A percentile compares a stretch with the other conserved stretches of the same genome.
Evolutionary conservation across 2,329 filamentous ascomycete species (phyloP).

Genomic region (Seiridium unicorne): DNA sequence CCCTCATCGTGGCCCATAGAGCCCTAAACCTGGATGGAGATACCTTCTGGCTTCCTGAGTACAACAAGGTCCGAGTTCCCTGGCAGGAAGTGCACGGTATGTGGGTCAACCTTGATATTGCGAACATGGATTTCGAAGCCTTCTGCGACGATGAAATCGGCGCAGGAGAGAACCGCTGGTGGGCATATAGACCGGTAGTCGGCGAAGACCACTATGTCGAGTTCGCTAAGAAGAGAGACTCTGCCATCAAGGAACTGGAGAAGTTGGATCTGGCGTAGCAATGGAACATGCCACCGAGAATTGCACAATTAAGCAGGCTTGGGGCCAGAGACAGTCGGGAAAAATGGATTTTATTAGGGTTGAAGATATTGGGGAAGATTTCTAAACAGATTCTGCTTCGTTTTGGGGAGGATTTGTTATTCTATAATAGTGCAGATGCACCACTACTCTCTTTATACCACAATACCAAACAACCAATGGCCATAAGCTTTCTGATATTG

Average conservation of each 20-base stretch:
- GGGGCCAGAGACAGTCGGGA: too few species aligned
- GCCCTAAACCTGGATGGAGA: not conserved
- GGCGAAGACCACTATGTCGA: not conserved
- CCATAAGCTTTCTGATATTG: too few species aligned
- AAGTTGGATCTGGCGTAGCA: not conserved
- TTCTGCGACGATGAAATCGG: not conserved
- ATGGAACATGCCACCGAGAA: too few species aligned
- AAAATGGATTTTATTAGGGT: too few species aligned
- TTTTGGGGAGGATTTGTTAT: too few species aligned
- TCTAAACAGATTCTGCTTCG: too few species aligned
- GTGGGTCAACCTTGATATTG: not conserved
- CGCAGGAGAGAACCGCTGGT: not conserved
- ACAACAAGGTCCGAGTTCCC: not conserved
- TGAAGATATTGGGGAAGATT: too few species aligned
- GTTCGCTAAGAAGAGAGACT: not conserved
- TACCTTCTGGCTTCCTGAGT: not conserved
- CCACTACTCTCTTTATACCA: too few species aligned
- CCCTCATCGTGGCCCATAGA: not conserved
- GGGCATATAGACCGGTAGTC: not conserved
- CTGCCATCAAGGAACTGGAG: not conserved
- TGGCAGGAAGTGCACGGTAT: not conserved
- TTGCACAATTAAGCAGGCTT: too few species aligned
- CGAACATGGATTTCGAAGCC: not conserved
- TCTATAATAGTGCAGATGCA: too few species aligned
- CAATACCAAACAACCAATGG: too few species aligned